Base-by-base conservation (phyloP, 345 rosid species). In the Eucalyptus melliodora region DNA sequence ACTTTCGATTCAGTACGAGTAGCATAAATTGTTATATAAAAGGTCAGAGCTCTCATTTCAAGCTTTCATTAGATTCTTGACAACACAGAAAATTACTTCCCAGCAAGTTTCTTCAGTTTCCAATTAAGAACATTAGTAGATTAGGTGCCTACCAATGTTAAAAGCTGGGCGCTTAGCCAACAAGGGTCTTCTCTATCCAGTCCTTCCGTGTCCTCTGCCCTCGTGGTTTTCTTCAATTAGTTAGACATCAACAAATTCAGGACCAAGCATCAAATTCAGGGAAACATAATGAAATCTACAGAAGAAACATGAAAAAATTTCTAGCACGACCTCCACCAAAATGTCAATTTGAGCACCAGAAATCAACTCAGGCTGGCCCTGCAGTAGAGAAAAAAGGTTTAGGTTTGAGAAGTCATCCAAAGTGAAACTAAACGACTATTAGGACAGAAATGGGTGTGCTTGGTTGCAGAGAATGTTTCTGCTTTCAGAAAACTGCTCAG, bases 311-410 rank as follows among this genome's bases (percentile, higher is more conserved):
- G 55, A 87, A 81, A 34, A 62, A 53, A 4, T 40, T 45, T 65
- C 88, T 77, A 49, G 60, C n/a, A 87, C 86, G 92, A 97, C 99
- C 97, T 97, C 98, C 56, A 95, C 81, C 97, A 97, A 91, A 88
- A 97, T 90, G 93, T 94, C 96, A 90, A 97, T 88, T 89, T 89
- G 95, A 92, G 97, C 96, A 86, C 96, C 96, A 2, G 96, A 91
- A 92, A 96, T 95, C 95, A 97, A 90, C 95, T 96, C 92, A 34
- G 95, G 96, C 21, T 55, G 91, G 86, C 92, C 97, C 99, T 96
- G 91, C 65, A 90, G 86, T 49, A 91, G 56, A 85, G 88, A 92
- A 42, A 91, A 88, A 69, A n/a, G 87, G 55, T 44, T 81, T 65
- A 50, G 67, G 59, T 87, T 83, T 44, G 72, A 89, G 88, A 86